Evolutionary conservation across 441 rosid genomes (phyloP), one percentile per base, ranked within the genome.

Genomic region (Erodium moschatum): DNA sequence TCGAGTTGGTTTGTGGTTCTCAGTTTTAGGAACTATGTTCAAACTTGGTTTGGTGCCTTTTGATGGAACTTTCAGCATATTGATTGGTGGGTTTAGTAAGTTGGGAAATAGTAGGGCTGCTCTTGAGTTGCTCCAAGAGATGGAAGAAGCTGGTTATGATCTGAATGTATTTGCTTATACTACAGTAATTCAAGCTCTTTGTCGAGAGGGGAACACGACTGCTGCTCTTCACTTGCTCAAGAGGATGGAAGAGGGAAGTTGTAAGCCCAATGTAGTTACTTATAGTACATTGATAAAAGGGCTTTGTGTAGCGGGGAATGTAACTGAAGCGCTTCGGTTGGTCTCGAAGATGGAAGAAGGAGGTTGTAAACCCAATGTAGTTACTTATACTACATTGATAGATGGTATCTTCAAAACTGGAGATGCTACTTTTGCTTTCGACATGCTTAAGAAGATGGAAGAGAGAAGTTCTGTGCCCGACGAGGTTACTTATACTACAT

Each of bases 31-130:
- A 0, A 72, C 40, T n/a, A 67, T 72, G 15, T 64, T 69, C 7
- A 69, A 69, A 38, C 73, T 69, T 21, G 70, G 72, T 31, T 33
- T 48, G 40, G 13, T 68, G 6, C 76, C 72, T 2, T 42, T 64
- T 64, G n/a, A 38, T 20, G 16, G 27, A 33, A 69, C 69, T 16
- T 75, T 66, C 58, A 70, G 42, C 19, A 18, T 54, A 13, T 21
- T 69, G 16, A 58, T 69, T 6, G 40, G 31, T 69, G 65, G 71
- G n/a, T 48, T 69, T 11, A 56, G 29, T 58, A 7, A 54, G 1
- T 9, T 15, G 3, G 71, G 71, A 5, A 69, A 69, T 24, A 5
- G 31, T 21, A 19, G 10, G 18, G 20, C 9, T 18, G 62, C 27
- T 56, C 24, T 56, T 19, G 48, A 9, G 48, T 0, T 42, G 48